Percentiles rank a stretch among this genome's conserved stretches.
phyloP scores from a whole-genome alignment of 2,329 filamentous ascomycete genomes.

The Colletotrichum musicola region DNA sequence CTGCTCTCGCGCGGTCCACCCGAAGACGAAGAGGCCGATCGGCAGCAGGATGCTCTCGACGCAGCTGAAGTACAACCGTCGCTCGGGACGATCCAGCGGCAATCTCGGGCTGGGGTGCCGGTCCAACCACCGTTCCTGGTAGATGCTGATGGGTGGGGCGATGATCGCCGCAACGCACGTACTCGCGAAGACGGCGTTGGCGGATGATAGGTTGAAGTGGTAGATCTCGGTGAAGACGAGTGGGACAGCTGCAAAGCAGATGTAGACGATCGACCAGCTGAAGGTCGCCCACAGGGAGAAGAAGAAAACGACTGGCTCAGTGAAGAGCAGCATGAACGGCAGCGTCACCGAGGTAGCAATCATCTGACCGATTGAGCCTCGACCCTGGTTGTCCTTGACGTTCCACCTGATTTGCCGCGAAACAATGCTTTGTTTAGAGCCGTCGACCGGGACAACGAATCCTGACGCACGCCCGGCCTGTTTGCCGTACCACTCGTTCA shows the following conservation, averaged over 20 bases:
- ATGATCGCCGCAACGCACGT: slow-evolving; percentile 53
- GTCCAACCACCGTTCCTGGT: slow-evolving; percentile 67
- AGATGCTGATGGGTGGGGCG: slow-evolving; percentile 76
- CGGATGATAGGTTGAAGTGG: slow-evolving; percentile 60
- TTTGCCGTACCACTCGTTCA: slow-evolving; percentile 84
- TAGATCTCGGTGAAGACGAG: slow-evolving; percentile 61
- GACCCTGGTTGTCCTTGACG: slow-evolving; percentile 81
- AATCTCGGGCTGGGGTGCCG: slow-evolving; percentile 47
- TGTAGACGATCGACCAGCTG: slow-evolving; percentile 64
- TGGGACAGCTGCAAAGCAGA: slow-evolving; percentile 64
- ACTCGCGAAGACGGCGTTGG: slow-evolving; percentile 6
- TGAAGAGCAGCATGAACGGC: slow-evolving; percentile 78
- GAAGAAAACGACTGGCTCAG: slow-evolving; percentile 73
- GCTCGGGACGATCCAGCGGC: slow-evolving; percentile 73
- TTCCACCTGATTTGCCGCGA: slow-evolving; percentile 77
- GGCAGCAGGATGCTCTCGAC: slow-evolving; percentile 59
- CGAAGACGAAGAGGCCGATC: slow-evolving; percentile 70
- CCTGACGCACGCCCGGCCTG: slow-evolving; percentile 64
- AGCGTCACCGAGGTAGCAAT: slow-evolving; percentile 80
- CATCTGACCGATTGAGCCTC: slow-evolving; percentile 75
- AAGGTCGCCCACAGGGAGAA: slow-evolving; percentile 62
- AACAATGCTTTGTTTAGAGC: neutral
- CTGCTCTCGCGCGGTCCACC: slow-evolving; percentile 63
- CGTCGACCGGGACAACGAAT: neutral
- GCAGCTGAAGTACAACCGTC: slow-evolving; percentile 79